phyloP scores from a whole-genome alignment of 192 early-diverging fungal genomes.

The Coemansia sp. region DNA sequence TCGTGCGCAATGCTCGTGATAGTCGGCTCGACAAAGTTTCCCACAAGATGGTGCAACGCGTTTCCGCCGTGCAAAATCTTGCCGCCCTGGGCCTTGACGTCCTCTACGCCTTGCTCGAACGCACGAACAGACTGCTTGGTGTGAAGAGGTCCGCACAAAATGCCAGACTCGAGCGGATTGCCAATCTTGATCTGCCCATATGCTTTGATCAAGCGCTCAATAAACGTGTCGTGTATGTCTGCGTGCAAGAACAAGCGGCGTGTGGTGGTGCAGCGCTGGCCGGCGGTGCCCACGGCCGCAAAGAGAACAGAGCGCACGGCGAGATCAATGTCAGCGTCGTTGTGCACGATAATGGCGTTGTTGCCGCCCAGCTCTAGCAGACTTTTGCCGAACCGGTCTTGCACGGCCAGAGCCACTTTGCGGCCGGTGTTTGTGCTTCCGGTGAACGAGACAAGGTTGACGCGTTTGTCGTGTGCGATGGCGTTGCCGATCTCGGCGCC shows the following conservation, averaged over 20 bases:
- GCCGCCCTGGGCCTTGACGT: constrained; percentile 81
- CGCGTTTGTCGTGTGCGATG: constrained; percentile 66
- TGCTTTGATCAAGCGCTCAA: constrained; percentile 73
- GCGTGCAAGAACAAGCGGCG: constrained; percentile 88
- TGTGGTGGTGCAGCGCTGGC: constrained; percentile 93
- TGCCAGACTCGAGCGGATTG: constrained; percentile 76
- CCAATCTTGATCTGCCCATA: constrained; percentile 86
- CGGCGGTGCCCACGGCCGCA: constrained; percentile 94
- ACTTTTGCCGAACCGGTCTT: constrained; percentile 82
- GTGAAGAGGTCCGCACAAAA: constrained; percentile 91
- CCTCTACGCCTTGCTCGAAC: constrained; percentile 71
- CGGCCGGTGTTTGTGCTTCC: constrained; percentile 79
- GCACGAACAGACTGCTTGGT: constrained; percentile 75
- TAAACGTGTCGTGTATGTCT: constrained; percentile 79
- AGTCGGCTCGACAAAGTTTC: constrained; percentile 92
- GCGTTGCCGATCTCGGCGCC: constrained; percentile 80
- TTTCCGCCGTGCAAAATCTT: constrained; percentile 82
- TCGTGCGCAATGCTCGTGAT: constrained; percentile 76
- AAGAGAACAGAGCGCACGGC: constrained; percentile 84
- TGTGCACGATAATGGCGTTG: constrained; percentile 90
- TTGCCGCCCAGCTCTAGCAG: constrained; percentile 93
- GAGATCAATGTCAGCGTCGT: constrained; percentile 87
- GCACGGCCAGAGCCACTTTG: constrained; percentile 75
- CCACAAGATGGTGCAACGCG: constrained; percentile 63
- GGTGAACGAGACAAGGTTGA: constrained; percentile 86